Evolutionary conservation across 2,329 filamentous ascomycete species (phyloP).

Genomic region (Amesomyces nigricolor): DNA sequence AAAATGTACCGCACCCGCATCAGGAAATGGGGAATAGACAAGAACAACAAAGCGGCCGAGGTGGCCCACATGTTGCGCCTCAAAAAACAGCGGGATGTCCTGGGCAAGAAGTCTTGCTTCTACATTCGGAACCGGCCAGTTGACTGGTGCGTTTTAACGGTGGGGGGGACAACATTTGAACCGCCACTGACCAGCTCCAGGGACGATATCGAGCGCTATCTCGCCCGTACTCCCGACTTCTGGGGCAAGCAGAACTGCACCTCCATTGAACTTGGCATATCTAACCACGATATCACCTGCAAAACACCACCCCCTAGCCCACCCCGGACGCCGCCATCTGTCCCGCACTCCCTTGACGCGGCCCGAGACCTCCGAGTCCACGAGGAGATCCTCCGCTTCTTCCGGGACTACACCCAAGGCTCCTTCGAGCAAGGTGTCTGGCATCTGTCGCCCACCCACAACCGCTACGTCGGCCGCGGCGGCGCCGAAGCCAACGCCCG

Average conservation of each 20-base stretch:
- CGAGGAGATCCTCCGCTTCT: constrained; percentile 23
- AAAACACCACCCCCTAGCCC: constrained; percentile 24
- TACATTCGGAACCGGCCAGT: constrained; percentile 26
- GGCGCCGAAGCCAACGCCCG: constrained; percentile 17
- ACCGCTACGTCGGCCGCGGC: constrained; percentile 12
- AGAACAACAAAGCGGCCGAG: constrained; percentile 31
- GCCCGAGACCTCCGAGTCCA: constrained; percentile 15
- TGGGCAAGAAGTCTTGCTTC: constrained; percentile 27
- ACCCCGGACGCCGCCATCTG: neutral
- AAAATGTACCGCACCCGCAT: constrained; percentile 34
- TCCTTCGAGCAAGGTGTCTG: constrained; percentile 24
- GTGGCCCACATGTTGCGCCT: constrained; percentile 27
- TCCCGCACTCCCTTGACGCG: constrained; percentile 14
- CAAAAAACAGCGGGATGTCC: constrained; percentile 24
- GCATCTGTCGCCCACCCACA: constrained; percentile 12
- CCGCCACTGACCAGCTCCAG: neutral
- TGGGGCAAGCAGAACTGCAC: constrained; percentile 17
- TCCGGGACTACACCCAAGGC: constrained; percentile 24
- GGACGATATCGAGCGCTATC: constrained; percentile 28
- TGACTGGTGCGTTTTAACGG: constrained; percentile 20
- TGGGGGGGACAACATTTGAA: too few species aligned
- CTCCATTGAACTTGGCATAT: constrained; percentile 17
- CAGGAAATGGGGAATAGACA: constrained; percentile 32
- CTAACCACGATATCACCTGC: constrained; percentile 23
- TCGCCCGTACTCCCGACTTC: constrained; percentile 27